Percentiles rank a stretch among this genome's conserved stretches.
Conservation (phyloP, 2,329 filamentous ascomycete species). For the Fusarium sp. region DNA sequence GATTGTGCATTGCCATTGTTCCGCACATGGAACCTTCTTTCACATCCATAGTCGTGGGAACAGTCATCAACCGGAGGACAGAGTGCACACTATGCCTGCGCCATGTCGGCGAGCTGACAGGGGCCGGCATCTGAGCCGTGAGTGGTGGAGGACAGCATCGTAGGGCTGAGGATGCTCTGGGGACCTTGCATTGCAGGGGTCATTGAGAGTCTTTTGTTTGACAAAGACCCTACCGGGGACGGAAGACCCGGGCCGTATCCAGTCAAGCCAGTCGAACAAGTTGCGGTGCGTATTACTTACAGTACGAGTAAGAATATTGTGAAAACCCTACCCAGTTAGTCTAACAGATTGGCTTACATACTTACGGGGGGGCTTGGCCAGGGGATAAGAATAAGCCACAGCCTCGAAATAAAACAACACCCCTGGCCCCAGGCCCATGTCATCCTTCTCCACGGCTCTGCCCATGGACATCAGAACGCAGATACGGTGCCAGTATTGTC, state of each 20-base stretch:
- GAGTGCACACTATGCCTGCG: constrained; percentile 26
- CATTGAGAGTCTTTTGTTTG: not conserved
- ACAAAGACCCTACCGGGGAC: constrained; percentile 17
- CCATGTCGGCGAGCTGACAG: constrained; percentile 43
- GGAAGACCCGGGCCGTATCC: constrained; percentile 32
- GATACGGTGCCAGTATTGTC: not conserved
- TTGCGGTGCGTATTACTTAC: constrained; percentile 24
- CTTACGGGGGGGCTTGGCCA: constrained; percentile 25
- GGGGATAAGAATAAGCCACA: constrained; percentile 40
- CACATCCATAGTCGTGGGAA: constrained; percentile 16
- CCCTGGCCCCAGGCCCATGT: constrained; percentile 22
- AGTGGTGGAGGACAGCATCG: constrained; percentile 30
- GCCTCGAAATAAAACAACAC: constrained; percentile 28
- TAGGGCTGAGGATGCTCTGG: constrained; percentile 37
- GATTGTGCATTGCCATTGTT: constrained; percentile 22
- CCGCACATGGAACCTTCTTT: constrained; percentile 35
- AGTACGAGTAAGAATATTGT: not conserved
- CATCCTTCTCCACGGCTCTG: constrained; percentile 19
- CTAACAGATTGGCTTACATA: constrained; percentile 21
- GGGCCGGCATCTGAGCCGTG: constrained; percentile 23
- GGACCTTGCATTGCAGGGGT: constrained; percentile 35
- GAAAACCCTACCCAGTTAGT: not conserved
- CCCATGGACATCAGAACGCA: constrained; percentile 14
- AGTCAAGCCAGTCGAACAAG: constrained; percentile 15
- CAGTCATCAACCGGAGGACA: constrained; percentile 16